These are phyloP conservation scores for Suillus subalutaceus DNA, from an alignment of 768 basidiomycete genomes.

Conservation along the genomic window DNA sequence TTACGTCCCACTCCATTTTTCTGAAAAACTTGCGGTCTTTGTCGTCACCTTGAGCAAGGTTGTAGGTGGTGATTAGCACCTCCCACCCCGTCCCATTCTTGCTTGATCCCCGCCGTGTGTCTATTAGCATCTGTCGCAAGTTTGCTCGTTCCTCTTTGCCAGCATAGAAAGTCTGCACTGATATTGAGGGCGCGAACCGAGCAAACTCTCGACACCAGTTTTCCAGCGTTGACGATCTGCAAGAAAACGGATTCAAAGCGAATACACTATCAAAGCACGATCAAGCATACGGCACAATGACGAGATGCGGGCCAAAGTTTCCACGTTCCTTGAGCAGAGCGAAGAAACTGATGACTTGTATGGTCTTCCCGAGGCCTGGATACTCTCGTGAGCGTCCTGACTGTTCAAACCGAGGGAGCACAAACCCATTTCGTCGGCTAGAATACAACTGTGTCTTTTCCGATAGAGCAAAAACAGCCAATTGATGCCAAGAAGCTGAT, in stretches of 20 bases:
- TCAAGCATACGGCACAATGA: conserved; percentile 88
- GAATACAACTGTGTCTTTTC: conserved; percentile 85
- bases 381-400: conserved; percentile 12
- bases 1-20: conserved; percentile 88
- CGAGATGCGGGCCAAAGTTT: conserved; percentile 82
- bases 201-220: conserved; percentile 99
- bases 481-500: conserved; percentile 96
- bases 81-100: conserved; percentile 73
- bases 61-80: conserved; percentile 95
- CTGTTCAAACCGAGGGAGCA: conserved; percentile 19
- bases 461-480: conserved; percentile 91
- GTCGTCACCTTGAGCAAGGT: conserved; percentile 84
- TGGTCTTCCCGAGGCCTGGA: conserved; percentile 94
- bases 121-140: conserved; percentile 72
- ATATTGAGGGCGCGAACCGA: conserved; percentile 84
- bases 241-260: conserved; percentile 5
- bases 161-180: conserved; percentile 92
- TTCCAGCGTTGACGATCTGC: conserved; percentile 91
- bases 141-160: conserved; percentile 81
- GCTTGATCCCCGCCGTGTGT: conserved; percentile 53
- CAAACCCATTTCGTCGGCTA: conserved; percentile 99
- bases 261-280: background rate
- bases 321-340: conserved; percentile 84
- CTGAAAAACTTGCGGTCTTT: conserved; percentile 94
- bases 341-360: conserved; percentile 97